A percentile compares a stretch with the other conserved stretches of the same genome.
These are phyloP conservation scores for Knufia petricola DNA, from an alignment of 2,329 filamentous ascomycete genomes.

Conservation along the genomic window DNA sequence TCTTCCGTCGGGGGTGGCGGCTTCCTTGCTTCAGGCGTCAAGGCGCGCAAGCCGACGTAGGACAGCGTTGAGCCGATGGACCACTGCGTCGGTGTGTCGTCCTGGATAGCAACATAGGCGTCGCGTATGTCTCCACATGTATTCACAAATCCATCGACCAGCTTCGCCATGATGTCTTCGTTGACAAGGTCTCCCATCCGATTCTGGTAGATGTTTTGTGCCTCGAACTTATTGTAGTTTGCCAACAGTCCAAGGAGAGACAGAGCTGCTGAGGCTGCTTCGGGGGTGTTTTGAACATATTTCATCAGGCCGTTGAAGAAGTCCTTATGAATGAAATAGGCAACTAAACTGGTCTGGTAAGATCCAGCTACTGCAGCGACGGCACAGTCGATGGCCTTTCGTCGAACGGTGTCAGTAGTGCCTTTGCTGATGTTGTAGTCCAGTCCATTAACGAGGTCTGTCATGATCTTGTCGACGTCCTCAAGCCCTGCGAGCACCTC, in stretches of 20 bases:
- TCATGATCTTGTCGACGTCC: slow-evolving; percentile 75
- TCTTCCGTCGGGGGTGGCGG: slow-evolving; percentile 56
- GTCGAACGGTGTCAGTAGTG: slow-evolving; percentile 58
- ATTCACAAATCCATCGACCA: slow-evolving; percentile 64
- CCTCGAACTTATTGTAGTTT: slow-evolving; percentile 99
- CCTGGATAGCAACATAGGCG: slow-evolving; percentile 75
- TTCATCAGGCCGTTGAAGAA: slow-evolving; percentile 93
- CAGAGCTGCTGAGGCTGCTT: slow-evolving; percentile 62
- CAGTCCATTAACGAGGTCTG: slow-evolving; percentile 74
- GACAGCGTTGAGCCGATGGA: slow-evolving; percentile 67
- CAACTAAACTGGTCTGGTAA: slow-evolving; percentile 86
- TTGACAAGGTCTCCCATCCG: slow-evolving; percentile 94
- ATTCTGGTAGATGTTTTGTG: slow-evolving; percentile 89
- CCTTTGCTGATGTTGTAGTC: slow-evolving; percentile 77
- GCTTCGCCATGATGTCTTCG: slow-evolving; percentile 72
- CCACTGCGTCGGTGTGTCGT: slow-evolving; percentile 87
- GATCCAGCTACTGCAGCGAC: slow-evolving; percentile 83
- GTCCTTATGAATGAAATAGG: slow-evolving; percentile 90
- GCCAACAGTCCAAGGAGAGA: slow-evolving; percentile 75
- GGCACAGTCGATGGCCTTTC: slow-evolving; percentile 70
- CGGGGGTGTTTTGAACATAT: slow-evolving; percentile 47
- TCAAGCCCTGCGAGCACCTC: slow-evolving; percentile 80
- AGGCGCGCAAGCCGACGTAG: slow-evolving; percentile 72
- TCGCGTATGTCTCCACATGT: slow-evolving; percentile 60
- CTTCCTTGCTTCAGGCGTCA: slow-evolving; percentile 59